Evolutionary conservation across 1,284 basidiomycete genomes (phyloP), one percentile per base, ranked within the genome.

Genomic region (Ganoderma leucocontextum): DNA sequence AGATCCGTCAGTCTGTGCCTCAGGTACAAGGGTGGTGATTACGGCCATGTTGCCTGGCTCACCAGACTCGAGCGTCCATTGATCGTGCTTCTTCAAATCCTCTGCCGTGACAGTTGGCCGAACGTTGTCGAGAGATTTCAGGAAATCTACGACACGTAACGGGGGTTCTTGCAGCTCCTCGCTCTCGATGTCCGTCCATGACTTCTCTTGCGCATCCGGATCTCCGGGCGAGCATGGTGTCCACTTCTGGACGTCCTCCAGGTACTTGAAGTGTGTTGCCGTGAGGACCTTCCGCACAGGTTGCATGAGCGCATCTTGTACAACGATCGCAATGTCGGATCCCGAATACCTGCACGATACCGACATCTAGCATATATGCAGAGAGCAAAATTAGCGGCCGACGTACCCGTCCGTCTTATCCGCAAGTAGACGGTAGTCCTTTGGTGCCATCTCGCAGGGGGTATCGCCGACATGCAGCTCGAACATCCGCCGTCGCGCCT

Each of bases 291-390:
- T 99, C 66, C 98, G 91, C 29, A 99, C 95, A 0, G 98, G 97
- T 79, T 99, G 97, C 97, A 99, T 99, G 68, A 99, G 86, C 1
- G 97, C 97, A 77, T 99, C 98, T 68, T 97, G 92, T 10, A 99
- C 97, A 61, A 98, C 87, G 69, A 98, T 94, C 1, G 96, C 92
- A 70, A 99, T 96, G 83, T 99, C 97, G 15, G 95, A 63, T 8
- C 62, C 62, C 7, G 62, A 63, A 35, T 63, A 63, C 38, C 62
- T 63, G 52, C 10, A 49, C 38, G 49, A 29, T 38, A 58, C n/a
- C 47, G 38, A 22, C 44, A 17, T 47, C 57, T 52, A 66, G 41
- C 65, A 25, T 22, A 53, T 1, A 53, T 57, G 55, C 44, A 9
- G 38, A 33, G 17, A n/a, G 13, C 49, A 5, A 35, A 29, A 7